A percentile compares a stretch with the other conserved stretches of the same genome.
These are phyloP conservation scores for Dendrostoma leiphaemia DNA, from an alignment of 2,329 filamentous ascomycete genomes.

Conservation along the genomic window DNA sequence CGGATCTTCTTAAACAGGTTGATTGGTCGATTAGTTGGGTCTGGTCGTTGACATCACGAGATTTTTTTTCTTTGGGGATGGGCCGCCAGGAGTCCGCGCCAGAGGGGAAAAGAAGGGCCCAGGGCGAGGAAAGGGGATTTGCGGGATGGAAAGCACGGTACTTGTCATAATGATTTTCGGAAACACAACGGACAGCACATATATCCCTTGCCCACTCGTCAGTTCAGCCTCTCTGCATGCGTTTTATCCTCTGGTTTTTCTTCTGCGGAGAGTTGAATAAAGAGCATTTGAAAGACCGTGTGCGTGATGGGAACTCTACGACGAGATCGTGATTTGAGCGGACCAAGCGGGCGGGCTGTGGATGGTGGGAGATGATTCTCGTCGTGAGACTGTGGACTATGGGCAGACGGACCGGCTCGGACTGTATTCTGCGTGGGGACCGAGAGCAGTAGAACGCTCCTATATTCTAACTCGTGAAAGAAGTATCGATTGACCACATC, in stretches of 20 bases:
- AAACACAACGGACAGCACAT: constrained; percentile 19
- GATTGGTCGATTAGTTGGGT: too few relatives aligned
- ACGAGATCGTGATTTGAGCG: neutral
- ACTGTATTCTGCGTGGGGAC: too few relatives aligned
- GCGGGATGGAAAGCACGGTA: neutral
- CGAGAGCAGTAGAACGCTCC: too few relatives aligned
- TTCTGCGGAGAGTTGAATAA: neutral
- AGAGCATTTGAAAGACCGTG: neutral
- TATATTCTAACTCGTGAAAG: too few relatives aligned
- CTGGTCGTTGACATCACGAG: too few relatives aligned
- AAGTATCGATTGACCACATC: too few relatives aligned
- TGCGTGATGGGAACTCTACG: neutral
- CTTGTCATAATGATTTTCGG: constrained; percentile 18
- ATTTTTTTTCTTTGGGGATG: constrained; percentile 3
- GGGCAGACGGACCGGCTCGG: too few relatives aligned
- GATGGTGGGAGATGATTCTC: too few relatives aligned
- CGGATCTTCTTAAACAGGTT: too few relatives aligned
- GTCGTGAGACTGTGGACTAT: too few relatives aligned
- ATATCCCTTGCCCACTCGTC: constrained; percentile 19
- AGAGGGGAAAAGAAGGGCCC: neutral
- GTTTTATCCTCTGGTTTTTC: neutral
- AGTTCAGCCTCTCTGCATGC: neutral
- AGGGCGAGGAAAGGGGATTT: neutral
- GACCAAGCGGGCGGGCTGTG: too few relatives aligned
- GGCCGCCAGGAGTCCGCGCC: neutral